Percentiles rank a stretch among this genome's conserved stretches.
Conservation (phyloP, 495 filamentous ascomycete genomes). For the Staphylotrichum tortipilum region DNA sequence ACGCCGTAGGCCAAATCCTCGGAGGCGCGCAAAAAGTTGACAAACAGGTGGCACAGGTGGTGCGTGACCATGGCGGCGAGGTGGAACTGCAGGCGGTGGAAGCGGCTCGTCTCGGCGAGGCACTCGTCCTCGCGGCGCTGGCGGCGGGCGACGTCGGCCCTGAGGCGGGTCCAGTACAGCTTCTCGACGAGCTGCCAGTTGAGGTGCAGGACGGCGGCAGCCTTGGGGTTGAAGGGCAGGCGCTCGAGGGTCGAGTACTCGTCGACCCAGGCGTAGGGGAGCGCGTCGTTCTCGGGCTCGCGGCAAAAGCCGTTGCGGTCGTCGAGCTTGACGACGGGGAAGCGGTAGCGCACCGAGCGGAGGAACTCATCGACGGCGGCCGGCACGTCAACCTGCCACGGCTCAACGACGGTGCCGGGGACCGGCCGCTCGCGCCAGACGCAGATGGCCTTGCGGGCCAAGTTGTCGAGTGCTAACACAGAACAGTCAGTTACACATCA, state of each 20-base stretch:
- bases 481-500: not conserved
- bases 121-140: slow-evolving; percentile 5
- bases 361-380: slow-evolving; percentile 13
- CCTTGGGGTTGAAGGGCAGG: slow-evolving; percentile 12
- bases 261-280: slow-evolving; percentile 3
- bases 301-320: slow-evolving; percentile 11
- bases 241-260: slow-evolving; percentile 1
- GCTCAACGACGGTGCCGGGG: not conserved
- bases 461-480: slow-evolving; percentile 9
- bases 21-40: slow-evolving; percentile 10
- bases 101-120: not conserved
- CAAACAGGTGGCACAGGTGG: slow-evolving; percentile 18
- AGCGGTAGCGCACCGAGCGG: slow-evolving; percentile 10
- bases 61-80: slow-evolving; percentile 15
- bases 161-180: slow-evolving; percentile 16
- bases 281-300: slow-evolving; percentile 1
- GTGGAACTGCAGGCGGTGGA: slow-evolving; percentile 17
- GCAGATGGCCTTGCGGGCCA: slow-evolving; percentile 12
- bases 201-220: slow-evolving; percentile 13
- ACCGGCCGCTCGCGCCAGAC: slow-evolving; percentile 12
- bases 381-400: not conserved
- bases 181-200: slow-evolving; percentile 15
- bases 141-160: slow-evolving; percentile 11
- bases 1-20: slow-evolving; percentile 5
- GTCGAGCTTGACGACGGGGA: slow-evolving; percentile 16